Evolutionary conservation across 2,329 filamentous ascomycete genomes (phyloP).

Genomic region (Cryphonectria radicalis): DNA sequence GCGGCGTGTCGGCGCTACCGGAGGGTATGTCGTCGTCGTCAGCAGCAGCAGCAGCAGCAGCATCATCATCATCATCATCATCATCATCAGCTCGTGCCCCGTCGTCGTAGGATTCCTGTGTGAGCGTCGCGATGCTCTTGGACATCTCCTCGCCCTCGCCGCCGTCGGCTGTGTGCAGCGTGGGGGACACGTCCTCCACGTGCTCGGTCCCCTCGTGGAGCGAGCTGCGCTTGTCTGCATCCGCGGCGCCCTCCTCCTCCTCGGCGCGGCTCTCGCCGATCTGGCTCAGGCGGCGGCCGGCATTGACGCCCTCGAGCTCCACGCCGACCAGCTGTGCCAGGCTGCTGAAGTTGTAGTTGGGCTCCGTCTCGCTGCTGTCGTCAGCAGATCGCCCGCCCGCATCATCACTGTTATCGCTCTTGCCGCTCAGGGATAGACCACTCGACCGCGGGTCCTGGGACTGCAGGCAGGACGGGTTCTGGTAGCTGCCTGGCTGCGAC

Average conservation of each 20-base stretch:
- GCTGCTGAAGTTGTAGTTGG: slow-evolving; percentile 91
- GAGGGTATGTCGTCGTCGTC: slow-evolving; percentile 31
- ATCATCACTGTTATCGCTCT: slow-evolving; percentile 46
- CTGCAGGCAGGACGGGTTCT: slow-evolving; percentile 39
- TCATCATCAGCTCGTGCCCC: slow-evolving; percentile 37
- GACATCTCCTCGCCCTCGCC: slow-evolving; percentile 29
- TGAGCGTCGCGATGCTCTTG: slow-evolving; percentile 29
- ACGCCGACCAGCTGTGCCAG: slow-evolving; percentile 82
- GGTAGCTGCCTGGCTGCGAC: slow-evolving; percentile 61
- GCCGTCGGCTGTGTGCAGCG: not conserved
- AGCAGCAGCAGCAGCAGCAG: slow-evolving; percentile 34
- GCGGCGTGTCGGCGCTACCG: slow-evolving; percentile 41
- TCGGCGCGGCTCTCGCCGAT: slow-evolving; percentile 32
- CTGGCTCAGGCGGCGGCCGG: slow-evolving; percentile 39
- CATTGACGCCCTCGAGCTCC: slow-evolving; percentile 55
- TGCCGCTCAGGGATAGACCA: slow-evolving; percentile 54
- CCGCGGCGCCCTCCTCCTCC: slow-evolving; percentile 22
- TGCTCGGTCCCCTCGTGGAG: slow-evolving; percentile 42
- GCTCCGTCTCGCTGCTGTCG: slow-evolving; percentile 62
- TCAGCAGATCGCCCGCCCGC: slow-evolving; percentile 37
- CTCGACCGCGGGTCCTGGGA: slow-evolving; percentile 56
- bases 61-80: slow-evolving; percentile 27
- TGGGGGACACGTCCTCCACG: slow-evolving; percentile 37
- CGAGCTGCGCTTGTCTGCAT: slow-evolving; percentile 30
- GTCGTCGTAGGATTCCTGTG: slow-evolving; percentile 21